Percentiles rank a stretch among this genome's conserved stretches.
These are phyloP conservation scores for Boeremia exigua DNA, from an alignment of 2,329 filamentous ascomycete species.

Conservation along the genomic window DNA sequence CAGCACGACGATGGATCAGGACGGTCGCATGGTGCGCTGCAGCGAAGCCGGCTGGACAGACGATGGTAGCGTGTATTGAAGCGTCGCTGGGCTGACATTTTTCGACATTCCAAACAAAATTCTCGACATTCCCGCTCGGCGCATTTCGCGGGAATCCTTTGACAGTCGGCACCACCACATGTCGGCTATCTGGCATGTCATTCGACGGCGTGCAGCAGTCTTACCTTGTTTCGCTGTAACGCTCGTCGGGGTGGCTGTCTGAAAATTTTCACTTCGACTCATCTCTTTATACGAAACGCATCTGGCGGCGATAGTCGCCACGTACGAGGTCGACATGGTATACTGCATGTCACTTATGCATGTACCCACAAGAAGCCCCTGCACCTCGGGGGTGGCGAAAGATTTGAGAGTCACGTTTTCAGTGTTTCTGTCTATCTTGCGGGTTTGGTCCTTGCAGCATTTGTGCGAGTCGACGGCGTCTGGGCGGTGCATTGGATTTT, in stretches of 20 bases:
- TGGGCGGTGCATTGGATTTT: slow-evolving; percentile 1
- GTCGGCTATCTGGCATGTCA: neutral
- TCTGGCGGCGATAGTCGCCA: slow-evolving; percentile 40
- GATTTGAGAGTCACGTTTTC: neutral
- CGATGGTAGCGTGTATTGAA: slow-evolving; percentile 50
- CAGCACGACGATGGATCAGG: slow-evolving; percentile 48
- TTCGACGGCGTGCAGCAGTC: neutral
- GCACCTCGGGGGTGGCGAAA: neutral
- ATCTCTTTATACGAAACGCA: slow-evolving; percentile 16
- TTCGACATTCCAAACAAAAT: too few relatives aligned
- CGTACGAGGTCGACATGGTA: slow-evolving; percentile 23
- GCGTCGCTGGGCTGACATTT: neutral
- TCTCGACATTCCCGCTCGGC: neutral
- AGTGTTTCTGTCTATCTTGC: neutral
- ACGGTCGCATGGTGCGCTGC: slow-evolving; percentile 53
- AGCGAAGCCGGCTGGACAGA: slow-evolving; percentile 63
- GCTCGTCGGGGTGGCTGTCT: slow-evolving; percentile 6
- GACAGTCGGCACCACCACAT: neutral
- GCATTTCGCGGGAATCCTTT: neutral
- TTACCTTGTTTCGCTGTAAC: slow-evolving; percentile 12
- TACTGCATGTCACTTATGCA: slow-evolving; percentile 16
- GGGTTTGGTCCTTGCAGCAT: slow-evolving; percentile 7
- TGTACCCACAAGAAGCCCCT: slow-evolving; percentile 1
- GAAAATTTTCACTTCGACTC: slow-evolving; percentile 24
- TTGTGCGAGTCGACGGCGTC: slow-evolving; percentile 18